Conservation (phyloP, 2,329 filamentous ascomycete genomes). For the Chaetomium globosum region DNA sequence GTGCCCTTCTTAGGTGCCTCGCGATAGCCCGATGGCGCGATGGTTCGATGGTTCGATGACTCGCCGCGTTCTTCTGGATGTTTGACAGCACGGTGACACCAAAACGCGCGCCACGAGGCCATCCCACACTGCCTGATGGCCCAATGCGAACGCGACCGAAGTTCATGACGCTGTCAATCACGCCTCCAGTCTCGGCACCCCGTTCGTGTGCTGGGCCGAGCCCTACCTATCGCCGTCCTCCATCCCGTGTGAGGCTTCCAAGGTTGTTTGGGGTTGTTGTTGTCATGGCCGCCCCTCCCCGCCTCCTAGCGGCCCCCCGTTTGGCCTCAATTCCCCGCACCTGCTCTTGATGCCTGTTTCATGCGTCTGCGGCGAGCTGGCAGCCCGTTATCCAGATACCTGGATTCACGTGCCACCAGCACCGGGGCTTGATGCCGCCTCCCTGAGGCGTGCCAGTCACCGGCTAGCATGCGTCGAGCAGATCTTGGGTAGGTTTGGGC, state of each 20-base stretch:
- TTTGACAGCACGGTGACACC: constrained; percentile 20
- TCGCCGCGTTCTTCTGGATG: neutral
- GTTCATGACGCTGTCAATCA: constrained; percentile 4
- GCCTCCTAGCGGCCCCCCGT: neutral
- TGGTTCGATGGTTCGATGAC: too few species aligned
- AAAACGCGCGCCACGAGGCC: constrained; percentile 19
- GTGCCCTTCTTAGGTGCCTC: neutral
- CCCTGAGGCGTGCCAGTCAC: constrained; percentile 20
- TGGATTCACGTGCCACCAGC: constrained; percentile 22
- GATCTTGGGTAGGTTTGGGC: constrained; percentile 35
- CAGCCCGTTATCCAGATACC: constrained; percentile 29
- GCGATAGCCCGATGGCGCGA: neutral
- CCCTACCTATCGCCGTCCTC: constrained; percentile 22
- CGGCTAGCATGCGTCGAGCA: constrained; percentile 23
- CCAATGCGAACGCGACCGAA: constrained; percentile 9
- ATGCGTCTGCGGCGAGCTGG: constrained; percentile 26
- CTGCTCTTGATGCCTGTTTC: constrained; percentile 16
- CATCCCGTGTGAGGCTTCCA: constrained; percentile 14
- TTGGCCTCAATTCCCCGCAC: constrained; percentile 19
- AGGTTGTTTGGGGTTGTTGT: constrained; percentile 2
- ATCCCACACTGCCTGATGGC: constrained; percentile 11
- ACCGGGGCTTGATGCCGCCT: constrained; percentile 16
- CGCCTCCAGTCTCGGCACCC: constrained; percentile 11
- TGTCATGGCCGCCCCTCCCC: neutral
- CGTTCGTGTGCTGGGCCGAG: constrained; percentile 20